phyloP scores from a whole-genome alignment of 1,139 yeast genomes.

The Taphrina wiesneri region DNA sequence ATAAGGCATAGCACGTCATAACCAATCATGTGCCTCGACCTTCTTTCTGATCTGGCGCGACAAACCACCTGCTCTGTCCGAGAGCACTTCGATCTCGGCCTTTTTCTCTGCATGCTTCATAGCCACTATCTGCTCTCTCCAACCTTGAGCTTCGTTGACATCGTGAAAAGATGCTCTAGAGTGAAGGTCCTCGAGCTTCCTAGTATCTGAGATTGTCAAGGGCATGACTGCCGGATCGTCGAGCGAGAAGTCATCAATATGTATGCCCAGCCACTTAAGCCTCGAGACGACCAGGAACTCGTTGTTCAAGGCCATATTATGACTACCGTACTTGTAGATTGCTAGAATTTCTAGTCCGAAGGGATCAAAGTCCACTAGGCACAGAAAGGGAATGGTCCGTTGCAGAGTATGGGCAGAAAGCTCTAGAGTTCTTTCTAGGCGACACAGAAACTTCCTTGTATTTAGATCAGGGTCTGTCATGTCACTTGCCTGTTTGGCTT shows the following conservation, averaged over 20 bases:
- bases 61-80: slow-evolving; percentile 4
- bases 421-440: slow-evolving; percentile 40
- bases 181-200: slow-evolving; percentile 2
- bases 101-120: not conserved
- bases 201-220: not conserved
- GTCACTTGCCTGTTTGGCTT: not conserved
- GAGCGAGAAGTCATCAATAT: slow-evolving; percentile 26
- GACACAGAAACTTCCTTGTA: slow-evolving; percentile 61
- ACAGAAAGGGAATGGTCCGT: slow-evolving; percentile 56
- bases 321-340: slow-evolving; percentile 48
- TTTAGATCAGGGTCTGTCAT: slow-evolving; percentile 71
- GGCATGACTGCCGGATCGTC: not conserved
- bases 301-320: slow-evolving; percentile 39
- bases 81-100: slow-evolving; percentile 24
- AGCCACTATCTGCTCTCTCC: slow-evolving; percentile 1
- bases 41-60: not conserved
- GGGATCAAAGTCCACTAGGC: slow-evolving; percentile 62
- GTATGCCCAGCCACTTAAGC: slow-evolving; percentile 46
- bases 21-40: not conserved
- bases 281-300: slow-evolving; percentile 34
- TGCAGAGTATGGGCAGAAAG: slow-evolving; percentile 18
- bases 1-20: not conserved
- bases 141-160: not conserved
- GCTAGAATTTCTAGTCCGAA: slow-evolving; percentile 65
- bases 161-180: not conserved